Evolutionary conservation across 2,329 filamentous ascomycete species (phyloP).

Genomic region (Ophiostoma himal-ulmi): DNA sequence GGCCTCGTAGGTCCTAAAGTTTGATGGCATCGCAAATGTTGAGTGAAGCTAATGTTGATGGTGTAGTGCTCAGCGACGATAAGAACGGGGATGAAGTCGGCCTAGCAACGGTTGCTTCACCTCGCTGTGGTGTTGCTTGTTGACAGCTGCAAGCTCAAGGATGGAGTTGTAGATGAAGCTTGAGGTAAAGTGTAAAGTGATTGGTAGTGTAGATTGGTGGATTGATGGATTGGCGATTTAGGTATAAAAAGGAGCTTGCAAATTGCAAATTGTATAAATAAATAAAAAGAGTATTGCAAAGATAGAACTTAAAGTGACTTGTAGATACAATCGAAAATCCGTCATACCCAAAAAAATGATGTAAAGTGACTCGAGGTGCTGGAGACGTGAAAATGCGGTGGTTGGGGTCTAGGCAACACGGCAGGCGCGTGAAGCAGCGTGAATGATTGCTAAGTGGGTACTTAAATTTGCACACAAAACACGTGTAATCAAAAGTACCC

Average conservation of each 20-base stretch:
- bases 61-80: not conserved
- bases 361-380: not conserved
- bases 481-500: not conserved
- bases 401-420: slow-evolving; percentile 24
- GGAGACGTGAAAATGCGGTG: slow-evolving; percentile 21
- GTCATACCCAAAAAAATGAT: not conserved
- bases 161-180: no score
- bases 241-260: not conserved
- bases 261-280: not conserved
- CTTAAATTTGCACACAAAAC: not conserved
- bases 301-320: not conserved
- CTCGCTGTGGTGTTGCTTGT: not conserved
- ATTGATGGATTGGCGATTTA: not conserved
- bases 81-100: not conserved
- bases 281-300: not conserved
- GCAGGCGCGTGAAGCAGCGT: slow-evolving; percentile 18
- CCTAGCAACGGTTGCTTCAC: not conserved
- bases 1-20: slow-evolving; percentile 56
- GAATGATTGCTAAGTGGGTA: slow-evolving; percentile 20
- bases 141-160: not conserved
- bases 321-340: not conserved
- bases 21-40: slow-evolving; percentile 38
- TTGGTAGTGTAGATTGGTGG: not conserved
- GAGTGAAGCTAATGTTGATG: not conserved
- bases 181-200: not conserved